These are phyloP conservation scores for Meyerozyma smithsonii DNA, from an alignment of 1,139 yeast species.

Conservation along the genomic window DNA sequence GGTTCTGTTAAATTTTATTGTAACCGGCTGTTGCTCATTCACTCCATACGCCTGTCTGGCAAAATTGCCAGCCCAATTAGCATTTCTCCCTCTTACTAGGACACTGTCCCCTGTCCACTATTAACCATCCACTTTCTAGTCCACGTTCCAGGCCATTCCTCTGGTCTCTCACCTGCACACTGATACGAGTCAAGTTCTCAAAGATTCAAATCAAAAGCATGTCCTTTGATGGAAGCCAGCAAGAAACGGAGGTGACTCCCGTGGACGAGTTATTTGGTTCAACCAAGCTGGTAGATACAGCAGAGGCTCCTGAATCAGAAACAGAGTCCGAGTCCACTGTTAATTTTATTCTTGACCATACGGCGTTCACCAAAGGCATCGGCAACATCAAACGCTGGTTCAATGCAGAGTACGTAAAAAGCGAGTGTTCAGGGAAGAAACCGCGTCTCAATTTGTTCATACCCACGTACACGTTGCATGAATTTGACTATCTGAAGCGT, in stretches of 20 bases:
- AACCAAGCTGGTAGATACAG: background rate
- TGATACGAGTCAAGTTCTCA: background rate
- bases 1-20: too few relatives aligned
- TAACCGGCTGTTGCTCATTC: too few relatives aligned
- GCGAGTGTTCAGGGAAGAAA: slow-evolving; percentile 15
- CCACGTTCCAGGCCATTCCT: background rate
- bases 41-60: too few relatives aligned
- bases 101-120: too few relatives aligned
- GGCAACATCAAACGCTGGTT: slow-evolving; percentile 59
- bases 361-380: slow-evolving; percentile 56
- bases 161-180: background rate
- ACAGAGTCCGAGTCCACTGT: slow-evolving; percentile 9
- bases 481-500: slow-evolving; percentile 50
- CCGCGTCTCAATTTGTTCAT: slow-evolving; percentile 31
- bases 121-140: too few relatives aligned
- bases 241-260: background rate
- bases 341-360: slow-evolving; percentile 51
- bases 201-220: background rate
- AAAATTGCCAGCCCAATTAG: too few relatives aligned
- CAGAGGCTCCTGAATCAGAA: background rate
- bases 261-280: background rate
- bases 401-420: slow-evolving; percentile 30
- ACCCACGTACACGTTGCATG: slow-evolving; percentile 54
- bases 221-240: background rate
- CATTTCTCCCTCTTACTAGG: too few relatives aligned